Evolutionary conservation across 1,284 basidiomycete species (phyloP).

Genomic region (Ganoderma sinense): DNA sequence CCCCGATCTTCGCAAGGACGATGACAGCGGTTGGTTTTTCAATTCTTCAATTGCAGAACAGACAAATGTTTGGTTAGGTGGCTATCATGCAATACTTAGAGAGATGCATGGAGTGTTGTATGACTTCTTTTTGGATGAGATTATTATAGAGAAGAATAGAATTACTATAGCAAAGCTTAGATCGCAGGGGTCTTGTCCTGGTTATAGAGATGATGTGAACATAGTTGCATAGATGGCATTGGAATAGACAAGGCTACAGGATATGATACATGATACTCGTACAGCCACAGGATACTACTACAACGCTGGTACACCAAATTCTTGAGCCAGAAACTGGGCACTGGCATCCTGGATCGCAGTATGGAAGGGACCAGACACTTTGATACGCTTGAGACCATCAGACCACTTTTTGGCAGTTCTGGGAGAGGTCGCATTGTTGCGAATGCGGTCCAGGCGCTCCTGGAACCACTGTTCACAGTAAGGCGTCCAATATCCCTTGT

Average conservation of each 20-base stretch:
- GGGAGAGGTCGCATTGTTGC: background rate
- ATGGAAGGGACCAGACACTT: background rate
- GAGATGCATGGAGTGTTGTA: background rate
- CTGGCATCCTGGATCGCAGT: background rate
- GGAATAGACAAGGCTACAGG: no score
- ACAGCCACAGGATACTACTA: no score
- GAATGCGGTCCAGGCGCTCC: background rate
- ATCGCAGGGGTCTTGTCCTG: background rate
- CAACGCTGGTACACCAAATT: background rate
- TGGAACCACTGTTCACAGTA: slow-evolving; percentile 33
- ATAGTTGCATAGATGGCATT: background rate
- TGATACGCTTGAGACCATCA: background rate
- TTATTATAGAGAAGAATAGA: background rate
- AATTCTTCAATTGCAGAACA: background rate
- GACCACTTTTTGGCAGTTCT: background rate
- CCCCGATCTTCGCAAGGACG: background rate
- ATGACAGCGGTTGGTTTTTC: background rate
- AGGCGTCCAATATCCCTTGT: slow-evolving; percentile 35
- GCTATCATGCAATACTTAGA: background rate
- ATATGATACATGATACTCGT: no score
- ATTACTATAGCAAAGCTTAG: background rate
- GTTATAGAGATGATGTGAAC: background rate
- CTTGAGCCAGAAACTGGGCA: background rate
- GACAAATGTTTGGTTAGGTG: background rate
- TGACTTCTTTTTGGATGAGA: background rate